Evolutionary conservation across 768 basidiomycete genomes (phyloP), one percentile per base, ranked within the genome.

Genomic region (Lactifluus rugatus): DNA sequence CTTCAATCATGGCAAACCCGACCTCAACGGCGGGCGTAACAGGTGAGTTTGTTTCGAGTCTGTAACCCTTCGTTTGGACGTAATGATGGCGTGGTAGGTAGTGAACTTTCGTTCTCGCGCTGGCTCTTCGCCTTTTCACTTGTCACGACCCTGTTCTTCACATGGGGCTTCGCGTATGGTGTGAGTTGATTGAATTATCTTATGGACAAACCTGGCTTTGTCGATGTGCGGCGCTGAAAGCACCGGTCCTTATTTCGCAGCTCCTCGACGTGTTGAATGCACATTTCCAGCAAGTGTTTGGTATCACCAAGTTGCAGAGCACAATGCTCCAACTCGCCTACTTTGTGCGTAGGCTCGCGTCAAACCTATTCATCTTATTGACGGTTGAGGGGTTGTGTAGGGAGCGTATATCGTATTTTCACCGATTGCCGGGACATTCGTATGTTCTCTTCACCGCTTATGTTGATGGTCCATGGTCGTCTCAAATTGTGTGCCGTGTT

Each of bases 141-240:
- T 54, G 82, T 89, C 58, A 88, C 85, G 19, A 80, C 84, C 11
- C 74, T 88, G 32, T 88, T 88, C 76, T 87, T 88, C 70, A 83
- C 85, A 28, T 85, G 83, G 83, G 84, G 83, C 0, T 85, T 85
- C 68, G 79, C 84, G 6, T 83, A 85, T 57, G 83, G 83, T 36
- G 80, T 82, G 67, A 65, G 79, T 55, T 26, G 21, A n/a, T 17
- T 49, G 23, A 32, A n/a, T 8, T 48, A 1, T 26, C 21, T 49
- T 16, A 13, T 23, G 11, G 34, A 2, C 14, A 4, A 39, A 5
- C 5, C 39, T 32, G n/a, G 54, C 41, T 7, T 55, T 60, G 46
- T 62, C 71, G 6, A n/a, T 17, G 23, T 11, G 25, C 25, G 44
- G 25, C 28, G 47, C 47, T 47, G 48, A 73, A 62, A 68, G 16